These are phyloP conservation scores for Curvularia hawaiiensis DNA, from an alignment of 2,329 filamentous ascomycete species.

Conservation along the genomic window DNA sequence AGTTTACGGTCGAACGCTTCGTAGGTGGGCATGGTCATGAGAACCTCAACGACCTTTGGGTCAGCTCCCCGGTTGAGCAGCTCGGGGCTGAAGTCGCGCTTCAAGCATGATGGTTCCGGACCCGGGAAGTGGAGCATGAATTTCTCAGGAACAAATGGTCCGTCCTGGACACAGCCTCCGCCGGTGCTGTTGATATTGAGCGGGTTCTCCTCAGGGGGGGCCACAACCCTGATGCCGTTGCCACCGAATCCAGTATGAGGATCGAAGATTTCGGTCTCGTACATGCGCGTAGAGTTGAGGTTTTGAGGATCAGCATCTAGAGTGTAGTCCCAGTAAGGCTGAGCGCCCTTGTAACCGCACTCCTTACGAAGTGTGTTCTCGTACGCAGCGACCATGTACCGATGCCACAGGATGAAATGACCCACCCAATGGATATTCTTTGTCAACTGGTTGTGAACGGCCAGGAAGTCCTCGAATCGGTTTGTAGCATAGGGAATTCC, in stretches of 20 bases:
- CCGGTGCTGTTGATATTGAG: constrained; percentile 36
- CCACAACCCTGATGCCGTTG: constrained; percentile 38
- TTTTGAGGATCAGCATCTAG: constrained; percentile 27
- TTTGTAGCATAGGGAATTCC: constrained; percentile 22
- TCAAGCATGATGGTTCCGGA: constrained; percentile 32
- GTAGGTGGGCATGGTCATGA: constrained; percentile 33
- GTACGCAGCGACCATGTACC: constrained; percentile 29
- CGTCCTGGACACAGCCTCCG: constrained; percentile 41
- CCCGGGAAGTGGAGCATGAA: constrained; percentile 34
- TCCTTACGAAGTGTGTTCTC: constrained; percentile 31
- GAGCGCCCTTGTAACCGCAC: constrained; percentile 31
- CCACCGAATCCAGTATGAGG: constrained; percentile 41
- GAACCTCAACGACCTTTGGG: constrained; percentile 26
- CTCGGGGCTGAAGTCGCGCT: constrained; percentile 39
- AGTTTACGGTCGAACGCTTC: constrained; percentile 34
- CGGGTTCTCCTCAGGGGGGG: constrained; percentile 30
- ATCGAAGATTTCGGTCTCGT: constrained; percentile 26
- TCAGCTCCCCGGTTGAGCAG: constrained; percentile 31
- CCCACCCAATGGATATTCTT: constrained; percentile 34
- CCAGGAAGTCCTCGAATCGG: constrained; percentile 33
- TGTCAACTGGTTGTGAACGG: constrained; percentile 29
- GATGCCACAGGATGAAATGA: constrained; percentile 32
- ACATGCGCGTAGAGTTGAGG: constrained; percentile 18
- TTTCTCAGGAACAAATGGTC: constrained; percentile 33
- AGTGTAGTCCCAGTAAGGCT: constrained; percentile 47